Evolutionary conservation across 768 basidiomycete species (phyloP).

Genomic region (Suillus cothurnatus): DNA sequence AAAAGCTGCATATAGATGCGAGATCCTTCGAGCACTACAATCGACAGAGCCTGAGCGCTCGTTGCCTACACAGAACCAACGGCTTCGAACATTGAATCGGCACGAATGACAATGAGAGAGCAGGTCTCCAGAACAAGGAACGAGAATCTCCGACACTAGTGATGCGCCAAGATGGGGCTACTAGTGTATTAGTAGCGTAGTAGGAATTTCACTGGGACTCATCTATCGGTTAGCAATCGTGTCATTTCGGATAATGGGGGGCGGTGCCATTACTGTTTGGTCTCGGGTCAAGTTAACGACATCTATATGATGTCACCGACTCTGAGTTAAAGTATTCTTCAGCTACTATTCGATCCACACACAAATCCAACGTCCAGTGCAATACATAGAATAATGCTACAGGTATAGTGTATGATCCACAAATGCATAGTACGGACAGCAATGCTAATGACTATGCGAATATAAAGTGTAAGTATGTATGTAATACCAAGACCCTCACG

Average conservation of each 20-base stretch:
- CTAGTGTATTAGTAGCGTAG: too few species aligned
- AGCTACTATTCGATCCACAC: background rate
- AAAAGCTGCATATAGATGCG: conserved; percentile 16
- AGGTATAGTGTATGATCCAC: conserved; percentile 32
- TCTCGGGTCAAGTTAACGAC: too few species aligned
- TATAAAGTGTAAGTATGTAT: conserved; percentile 11
- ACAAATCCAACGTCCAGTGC: background rate
- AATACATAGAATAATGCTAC: conserved; percentile 31
- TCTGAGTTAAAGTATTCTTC: too few species aligned
- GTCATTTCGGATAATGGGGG: too few species aligned
- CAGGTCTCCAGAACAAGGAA: background rate
- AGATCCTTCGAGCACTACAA: conserved; percentile 22
- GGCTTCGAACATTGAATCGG: background rate
- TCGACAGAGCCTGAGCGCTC: conserved; percentile 20
- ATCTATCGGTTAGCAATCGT: too few species aligned
- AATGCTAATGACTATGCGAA: conserved; percentile 6
- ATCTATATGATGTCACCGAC: too few species aligned
- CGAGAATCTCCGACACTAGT: background rate
- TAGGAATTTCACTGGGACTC: too few species aligned
- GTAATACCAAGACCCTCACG: conserved; percentile 19
- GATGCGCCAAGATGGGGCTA: background rate
- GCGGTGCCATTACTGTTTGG: too few species aligned
- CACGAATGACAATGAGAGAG: background rate
- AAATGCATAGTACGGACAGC: conserved; percentile 1
- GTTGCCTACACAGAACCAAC: conserved; percentile 29